Base-by-base conservation (phyloP, 352 stramenopile genomes). In the Aphanomyces euteiches region DNA sequence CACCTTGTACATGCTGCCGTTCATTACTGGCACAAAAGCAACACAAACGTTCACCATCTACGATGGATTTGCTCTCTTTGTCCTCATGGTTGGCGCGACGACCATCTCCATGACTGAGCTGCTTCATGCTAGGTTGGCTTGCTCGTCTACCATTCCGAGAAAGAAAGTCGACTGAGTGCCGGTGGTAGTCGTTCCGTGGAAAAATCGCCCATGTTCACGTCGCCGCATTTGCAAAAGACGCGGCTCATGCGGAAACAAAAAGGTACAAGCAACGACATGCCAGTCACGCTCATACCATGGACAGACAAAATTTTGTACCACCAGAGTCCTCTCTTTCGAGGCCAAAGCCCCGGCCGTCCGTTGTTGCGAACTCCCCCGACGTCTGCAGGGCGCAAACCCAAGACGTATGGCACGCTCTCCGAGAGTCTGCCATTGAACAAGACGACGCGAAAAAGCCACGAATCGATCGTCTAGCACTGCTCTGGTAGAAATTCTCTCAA, bases 61-160 rank as follows among this genome's bases (percentile, higher is more conserved):
- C 54, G 64, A 70, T 39, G 64, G 64, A 15, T 70, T 70, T 63
- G 64, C 64, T 17, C 54, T 70, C 37, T 70, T 70, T 47, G 64
- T 70, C 5, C 34, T 70, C 10, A 47, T 70, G 64, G 64, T 70
- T 64, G 6, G 2, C 28, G 1, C 28, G 28, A 28, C 41, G 34
- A 28, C 34, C 10, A 28, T 66, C 8, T 17, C 17, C 39, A n/a
- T 2, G 28, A 3, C 37, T 12, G 12, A 17, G 5, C 10, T 40
- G 59, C 41, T 41, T 66, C 28, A 8, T 37, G 45, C 21, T 56
- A 67, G 53, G 92, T 95, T 77, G 87, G 85, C 3, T 74, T 95
- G 63, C 77, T 95, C 15, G 85, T 95, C 7, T 95, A 95, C 69
- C 87, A 95, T 78, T 92, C 87, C 34, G 87, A 95, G 75, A 95